A percentile compares a stretch with the other conserved stretches of the same genome.
Evolutionary conservation across 768 basidiomycete species (phyloP).

Genomic region (Lactifluus pinguis): DNA sequence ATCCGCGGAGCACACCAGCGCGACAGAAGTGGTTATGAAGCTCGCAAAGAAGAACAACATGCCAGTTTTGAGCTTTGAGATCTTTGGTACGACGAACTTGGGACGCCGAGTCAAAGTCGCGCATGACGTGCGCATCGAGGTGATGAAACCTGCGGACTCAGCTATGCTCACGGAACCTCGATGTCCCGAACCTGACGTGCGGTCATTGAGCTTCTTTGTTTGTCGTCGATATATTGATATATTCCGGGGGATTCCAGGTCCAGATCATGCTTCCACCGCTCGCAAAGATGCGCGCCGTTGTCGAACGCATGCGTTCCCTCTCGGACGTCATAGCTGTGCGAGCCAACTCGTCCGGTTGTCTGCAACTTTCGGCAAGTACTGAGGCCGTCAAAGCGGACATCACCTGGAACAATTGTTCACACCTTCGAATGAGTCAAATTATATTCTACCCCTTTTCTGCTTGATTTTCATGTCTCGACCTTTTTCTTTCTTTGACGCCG

Average conservation of each 20-base stretch:
- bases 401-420: slow-evolving; percentile 65
- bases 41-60: slow-evolving; percentile 80
- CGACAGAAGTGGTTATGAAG: slow-evolving; percentile 69
- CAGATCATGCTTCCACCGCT: slow-evolving; percentile 72
- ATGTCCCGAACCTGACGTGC: slow-evolving; percentile 80
- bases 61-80: slow-evolving; percentile 71
- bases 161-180: slow-evolving; percentile 67
- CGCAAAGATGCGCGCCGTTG: slow-evolving; percentile 66
- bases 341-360: slow-evolving; percentile 54
- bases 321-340: slow-evolving; percentile 60
- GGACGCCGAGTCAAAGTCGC: slow-evolving; percentile 57
- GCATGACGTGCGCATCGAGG: slow-evolving; percentile 78
- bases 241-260: slow-evolving; percentile 35
- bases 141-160: slow-evolving; percentile 68
- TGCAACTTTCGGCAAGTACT: slow-evolving; percentile 49
- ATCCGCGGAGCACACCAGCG: slow-evolving; percentile 19
- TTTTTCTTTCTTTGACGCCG: background rate
- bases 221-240: background rate
- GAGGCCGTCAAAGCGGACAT: slow-evolving; percentile 74
- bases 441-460: background rate
- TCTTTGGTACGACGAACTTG: slow-evolving; percentile 52
- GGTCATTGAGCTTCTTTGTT: slow-evolving; percentile 19
- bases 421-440: slow-evolving; percentile 44
- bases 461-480: background rate
- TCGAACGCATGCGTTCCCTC: slow-evolving; percentile 63